A percentile compares a stretch with the other conserved stretches of the same genome.
Evolutionary conservation across 768 basidiomycete genomes (phyloP).

Genomic region (Rickenella mellea): DNA sequence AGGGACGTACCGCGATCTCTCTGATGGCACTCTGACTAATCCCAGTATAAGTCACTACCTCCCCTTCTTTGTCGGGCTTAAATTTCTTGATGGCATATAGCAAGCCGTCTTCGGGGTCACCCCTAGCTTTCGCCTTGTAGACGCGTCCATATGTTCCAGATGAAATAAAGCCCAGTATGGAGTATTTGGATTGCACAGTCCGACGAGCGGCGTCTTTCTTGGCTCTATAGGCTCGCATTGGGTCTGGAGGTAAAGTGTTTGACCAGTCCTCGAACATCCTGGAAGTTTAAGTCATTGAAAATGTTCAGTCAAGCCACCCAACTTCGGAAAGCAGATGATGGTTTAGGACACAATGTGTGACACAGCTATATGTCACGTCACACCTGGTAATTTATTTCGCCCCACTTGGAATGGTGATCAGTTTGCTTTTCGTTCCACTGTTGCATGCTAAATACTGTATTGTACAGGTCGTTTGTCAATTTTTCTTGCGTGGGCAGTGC

Average conservation of each 20-base stretch:
- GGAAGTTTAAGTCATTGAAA: too few species aligned
- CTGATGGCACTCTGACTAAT: constrained; percentile 96
- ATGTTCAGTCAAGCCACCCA: too few species aligned
- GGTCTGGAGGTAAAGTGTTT: constrained; percentile 41
- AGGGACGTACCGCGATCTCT: constrained; percentile 79
- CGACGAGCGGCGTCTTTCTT: constrained; percentile 64
- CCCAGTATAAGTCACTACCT: constrained; percentile 90
- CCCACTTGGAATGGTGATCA: too few species aligned
- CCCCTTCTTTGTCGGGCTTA: constrained; percentile 99
- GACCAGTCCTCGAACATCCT: constrained; percentile 21
- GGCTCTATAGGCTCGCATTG: constrained; percentile 79
- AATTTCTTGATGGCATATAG: constrained; percentile 99
- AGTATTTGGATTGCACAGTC: constrained; percentile 73
- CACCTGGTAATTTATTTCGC: too few species aligned
- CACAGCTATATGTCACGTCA: too few species aligned
- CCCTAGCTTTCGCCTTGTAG: constrained; percentile 85
- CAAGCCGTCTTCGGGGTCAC: constrained; percentile 43
- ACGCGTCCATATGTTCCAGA: constrained; percentile 98
- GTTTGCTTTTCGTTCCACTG: too few species aligned
- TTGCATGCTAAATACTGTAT: too few species aligned
- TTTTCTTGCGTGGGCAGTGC: constrained; percentile 54
- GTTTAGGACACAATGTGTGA: too few species aligned
- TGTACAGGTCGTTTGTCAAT: constrained; percentile 49
- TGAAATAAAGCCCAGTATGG: constrained; percentile 93
- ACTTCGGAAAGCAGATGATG: too few species aligned